Conservation (phyloP, 805 yeast genomes). For the Debaryomyces prosopidis region DNA sequence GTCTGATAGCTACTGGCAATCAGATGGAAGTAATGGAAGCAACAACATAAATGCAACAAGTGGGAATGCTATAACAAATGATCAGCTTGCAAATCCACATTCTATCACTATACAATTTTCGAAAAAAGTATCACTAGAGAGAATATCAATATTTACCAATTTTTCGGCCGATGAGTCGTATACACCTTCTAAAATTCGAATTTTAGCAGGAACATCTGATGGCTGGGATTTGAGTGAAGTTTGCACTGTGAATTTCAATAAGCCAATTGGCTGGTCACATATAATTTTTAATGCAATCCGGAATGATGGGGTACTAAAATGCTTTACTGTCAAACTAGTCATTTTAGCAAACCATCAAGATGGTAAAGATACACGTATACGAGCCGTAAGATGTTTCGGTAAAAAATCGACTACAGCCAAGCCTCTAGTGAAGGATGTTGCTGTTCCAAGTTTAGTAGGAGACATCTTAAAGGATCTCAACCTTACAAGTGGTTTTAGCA, state of each 20-base stretch:
- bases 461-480: conserved; percentile 25
- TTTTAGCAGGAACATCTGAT: conserved; percentile 73
- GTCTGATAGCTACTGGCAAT: conserved; percentile 84
- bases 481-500: conserved; percentile 23
- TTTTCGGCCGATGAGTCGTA: conserved; percentile 82
- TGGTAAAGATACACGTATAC: conserved; percentile 91
- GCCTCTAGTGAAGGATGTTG: not conserved
- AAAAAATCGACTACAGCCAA: conserved; percentile 24
- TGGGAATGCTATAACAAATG: conserved; percentile 25
- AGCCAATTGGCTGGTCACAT: conserved; percentile 80
- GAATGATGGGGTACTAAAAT: conserved; percentile 57
- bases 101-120: conserved; percentile 74
- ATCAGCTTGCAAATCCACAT: conserved; percentile 71
- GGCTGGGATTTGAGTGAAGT: conserved; percentile 76
- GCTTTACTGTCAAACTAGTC: conserved; percentile 63
- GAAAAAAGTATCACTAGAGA: conserved; percentile 66
- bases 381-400: conserved; percentile 65
- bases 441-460: conserved; percentile 1
- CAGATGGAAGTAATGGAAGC: conserved; percentile 67
- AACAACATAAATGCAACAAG: conserved; percentile 16
- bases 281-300: conserved; percentile 57
- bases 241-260: conserved; percentile 53
- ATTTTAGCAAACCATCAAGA: conserved; percentile 83
- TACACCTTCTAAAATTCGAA: conserved; percentile 71
- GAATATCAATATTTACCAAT: conserved; percentile 73